Percentiles rank a stretch among this genome's conserved stretches.
Conservation (phyloP, 225 moss, liverwort and hornwort species). For the Ulota crispa region DNA sequence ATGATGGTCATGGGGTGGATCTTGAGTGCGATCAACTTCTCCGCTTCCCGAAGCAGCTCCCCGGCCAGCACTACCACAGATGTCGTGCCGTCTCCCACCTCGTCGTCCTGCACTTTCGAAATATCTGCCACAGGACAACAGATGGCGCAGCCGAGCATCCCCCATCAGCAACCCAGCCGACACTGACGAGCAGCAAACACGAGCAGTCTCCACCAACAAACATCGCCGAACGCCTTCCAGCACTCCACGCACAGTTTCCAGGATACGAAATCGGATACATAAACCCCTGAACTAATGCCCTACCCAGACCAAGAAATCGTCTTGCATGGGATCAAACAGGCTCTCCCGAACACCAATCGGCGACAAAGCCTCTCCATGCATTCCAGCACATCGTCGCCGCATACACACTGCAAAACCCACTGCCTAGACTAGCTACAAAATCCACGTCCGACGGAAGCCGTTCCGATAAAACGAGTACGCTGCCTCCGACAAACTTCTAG, state of each 20-base stretch:
- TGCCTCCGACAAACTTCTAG: no score
- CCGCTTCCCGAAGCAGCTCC: constrained; percentile 91
- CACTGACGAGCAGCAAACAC: not conserved
- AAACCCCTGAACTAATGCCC: not conserved
- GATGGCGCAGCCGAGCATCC: not conserved
- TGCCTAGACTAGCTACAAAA: fast-evolving
- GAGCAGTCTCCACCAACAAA: not conserved
- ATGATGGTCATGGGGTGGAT: constrained; percentile 99
- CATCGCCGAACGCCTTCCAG: not conserved
- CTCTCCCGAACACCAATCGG: no score
- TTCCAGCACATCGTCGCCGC: not conserved
- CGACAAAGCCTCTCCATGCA: not conserved
- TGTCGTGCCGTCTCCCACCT: constrained; percentile 98
- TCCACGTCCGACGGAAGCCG: not conserved
- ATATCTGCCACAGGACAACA: constrained; percentile 55
- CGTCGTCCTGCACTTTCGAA: constrained; percentile 97
- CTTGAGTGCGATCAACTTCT: constrained; percentile 86
- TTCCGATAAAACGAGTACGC: not conserved
- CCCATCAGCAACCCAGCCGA: not conserved
- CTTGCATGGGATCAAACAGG: not conserved
- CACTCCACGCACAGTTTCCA: not conserved
- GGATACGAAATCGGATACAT: not conserved
- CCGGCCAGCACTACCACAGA: constrained; percentile 97
- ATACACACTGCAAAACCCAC: not conserved
- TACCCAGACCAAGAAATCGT: not conserved